These are phyloP conservation scores for Limnanthes douglasii DNA, from an alignment of 345 rosid genomes.

Conservation along the genomic window DNA sequence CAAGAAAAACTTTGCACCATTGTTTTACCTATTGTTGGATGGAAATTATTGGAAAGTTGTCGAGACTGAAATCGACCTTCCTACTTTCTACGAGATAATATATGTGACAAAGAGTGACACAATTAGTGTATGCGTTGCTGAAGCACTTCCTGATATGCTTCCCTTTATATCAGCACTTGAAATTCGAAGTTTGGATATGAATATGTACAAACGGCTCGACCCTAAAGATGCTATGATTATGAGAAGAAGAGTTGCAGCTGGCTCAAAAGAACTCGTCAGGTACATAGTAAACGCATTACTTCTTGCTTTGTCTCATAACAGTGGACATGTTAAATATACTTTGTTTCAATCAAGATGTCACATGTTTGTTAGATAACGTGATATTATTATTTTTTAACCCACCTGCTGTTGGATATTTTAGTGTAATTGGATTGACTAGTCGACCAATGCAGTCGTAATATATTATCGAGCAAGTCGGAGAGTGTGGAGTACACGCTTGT, in stretches of 20 bases:
- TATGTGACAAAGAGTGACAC: conserved; percentile 8
- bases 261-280: conserved; percentile 8
- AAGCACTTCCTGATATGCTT: conserved; percentile 7
- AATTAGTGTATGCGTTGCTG: conserved; percentile 9
- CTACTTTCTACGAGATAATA: conserved; percentile 10
- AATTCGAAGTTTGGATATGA: conserved; percentile 3
- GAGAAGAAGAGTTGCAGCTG: conserved; percentile 3
- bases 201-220: conserved; percentile 13
- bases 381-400: no score
- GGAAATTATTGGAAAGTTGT: conserved; percentile 8
- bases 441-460: no score
- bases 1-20: conserved; percentile 1
- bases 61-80: conserved; percentile 3
- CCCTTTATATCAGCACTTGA: conserved; percentile 15
- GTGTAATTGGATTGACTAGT: no score
- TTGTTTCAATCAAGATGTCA: no score
- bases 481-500: no score
- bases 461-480: no score
- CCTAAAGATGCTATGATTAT: conserved; percentile 11
- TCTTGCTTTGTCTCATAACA: no score
- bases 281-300: no score
- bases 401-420: no score
- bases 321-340: no score
- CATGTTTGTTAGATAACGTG: no score
- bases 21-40: conserved; percentile 4